These are phyloP conservation scores for Crithidia sp. DNA, from an alignment of 208 protist genomes.

Conservation along the genomic window DNA sequence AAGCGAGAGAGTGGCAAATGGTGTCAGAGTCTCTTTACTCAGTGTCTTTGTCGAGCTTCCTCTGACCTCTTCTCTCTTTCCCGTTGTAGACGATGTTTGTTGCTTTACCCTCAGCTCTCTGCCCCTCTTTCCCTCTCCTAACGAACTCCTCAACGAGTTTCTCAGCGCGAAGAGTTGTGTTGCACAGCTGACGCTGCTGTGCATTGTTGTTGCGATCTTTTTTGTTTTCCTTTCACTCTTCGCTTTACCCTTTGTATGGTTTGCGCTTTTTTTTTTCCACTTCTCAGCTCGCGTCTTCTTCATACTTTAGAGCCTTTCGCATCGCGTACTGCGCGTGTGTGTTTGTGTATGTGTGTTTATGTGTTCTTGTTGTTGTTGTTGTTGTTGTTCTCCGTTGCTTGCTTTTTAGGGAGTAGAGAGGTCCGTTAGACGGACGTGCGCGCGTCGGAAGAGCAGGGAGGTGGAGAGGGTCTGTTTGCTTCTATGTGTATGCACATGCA, in stretches of 20 bases:
- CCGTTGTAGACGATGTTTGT: neutral
- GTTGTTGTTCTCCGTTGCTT: neutral
- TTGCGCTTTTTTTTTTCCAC: slow-evolving; percentile 17
- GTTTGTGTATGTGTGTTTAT: neutral
- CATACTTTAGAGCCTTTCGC: too few relatives aligned
- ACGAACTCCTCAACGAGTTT: neutral
- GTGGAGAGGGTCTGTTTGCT: too few relatives aligned
- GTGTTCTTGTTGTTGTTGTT: slow-evolving; percentile 3
- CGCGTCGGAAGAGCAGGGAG: too few relatives aligned
- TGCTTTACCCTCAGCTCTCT: neutral
- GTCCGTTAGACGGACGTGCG: too few relatives aligned
- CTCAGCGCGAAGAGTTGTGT: too few relatives aligned
- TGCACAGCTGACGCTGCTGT: too few relatives aligned
- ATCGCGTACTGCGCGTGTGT: too few relatives aligned
- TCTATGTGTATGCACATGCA: too few relatives aligned
- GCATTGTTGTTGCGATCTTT: too few relatives aligned
- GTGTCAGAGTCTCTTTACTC: too few relatives aligned
- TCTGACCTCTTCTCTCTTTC: neutral
- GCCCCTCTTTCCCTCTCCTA: neutral
- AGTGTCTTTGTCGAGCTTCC: neutral
- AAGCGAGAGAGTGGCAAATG: too few relatives aligned
- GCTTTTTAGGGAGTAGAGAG: neutral
- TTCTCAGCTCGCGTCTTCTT: neutral
- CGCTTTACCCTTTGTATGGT: neutral
- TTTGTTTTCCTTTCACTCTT: neutral